phyloP scores from a whole-genome alignment of 106 monocot species.

The Phalaenopsis equestris region DNA sequence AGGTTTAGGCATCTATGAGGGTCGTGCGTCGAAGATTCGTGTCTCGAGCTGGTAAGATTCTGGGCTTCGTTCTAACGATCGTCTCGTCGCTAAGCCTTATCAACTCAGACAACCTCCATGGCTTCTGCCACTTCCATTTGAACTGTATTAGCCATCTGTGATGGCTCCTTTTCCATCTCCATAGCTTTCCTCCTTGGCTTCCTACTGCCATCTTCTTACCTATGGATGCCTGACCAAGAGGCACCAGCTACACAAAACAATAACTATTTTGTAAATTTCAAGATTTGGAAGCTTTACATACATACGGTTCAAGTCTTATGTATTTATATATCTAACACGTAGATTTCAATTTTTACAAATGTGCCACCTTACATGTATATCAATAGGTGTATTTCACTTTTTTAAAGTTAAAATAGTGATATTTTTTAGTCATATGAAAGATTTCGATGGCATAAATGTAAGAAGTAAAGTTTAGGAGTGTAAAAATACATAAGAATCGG shows the following conservation, averaged over 20 bases:
- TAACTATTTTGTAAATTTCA: not conserved
- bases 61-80: conserved; percentile 53
- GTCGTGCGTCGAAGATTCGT: not conserved
- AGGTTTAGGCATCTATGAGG: not conserved
- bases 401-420: no score
- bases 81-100: conserved; percentile 82
- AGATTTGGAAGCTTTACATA: no score
- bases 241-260: conserved; percentile 42
- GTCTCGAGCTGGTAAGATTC: conserved; percentile 27
- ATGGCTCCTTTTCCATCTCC: conserved; percentile 98
- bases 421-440: no score
- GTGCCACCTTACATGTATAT: no score
- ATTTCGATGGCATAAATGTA: no score
- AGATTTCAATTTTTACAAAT: no score
- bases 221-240: conserved; percentile 45
- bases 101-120: conserved; percentile 83
- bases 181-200: conserved; percentile 70
- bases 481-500: no score
- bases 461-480: no score
- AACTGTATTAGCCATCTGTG: conserved; percentile 95
- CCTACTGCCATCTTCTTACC: conserved; percentile 57
- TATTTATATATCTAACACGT: no score
- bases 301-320: no score
- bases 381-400: no score
- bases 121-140: conserved; percentile 99